Evolutionary conservation across 495 filamentous ascomycete species (phyloP), one percentile per base, ranked within the genome.

Genomic region (Platismatia glauca): DNA sequence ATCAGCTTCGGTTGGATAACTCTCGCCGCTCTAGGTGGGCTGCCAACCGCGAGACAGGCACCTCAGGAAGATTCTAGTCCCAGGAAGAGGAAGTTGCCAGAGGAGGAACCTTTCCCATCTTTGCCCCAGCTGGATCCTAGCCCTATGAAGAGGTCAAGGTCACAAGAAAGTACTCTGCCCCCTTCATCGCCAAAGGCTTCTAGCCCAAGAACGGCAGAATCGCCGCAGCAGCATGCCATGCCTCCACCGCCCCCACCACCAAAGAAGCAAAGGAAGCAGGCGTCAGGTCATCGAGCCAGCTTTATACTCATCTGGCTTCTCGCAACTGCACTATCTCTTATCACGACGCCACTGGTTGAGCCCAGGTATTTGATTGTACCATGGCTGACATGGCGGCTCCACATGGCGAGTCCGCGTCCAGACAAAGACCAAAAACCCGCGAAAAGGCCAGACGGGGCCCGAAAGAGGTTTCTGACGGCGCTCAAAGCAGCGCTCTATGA

Each of bases 341-440:
- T 95, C 52, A 91, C 90, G 0, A 92, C 95, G 0, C 91, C 94
- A 4, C 81, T 98, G 3, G 93, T 98, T 15, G 94, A 98, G 69
- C 92, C 91, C 3, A 82, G 94, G 7, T 98, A 98, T 71, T 93
- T 95, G 70, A 93, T 97, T 70, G 78, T 95, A 4, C 92, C 92
- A 0, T 98, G 94, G 94, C 82, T 96, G 34, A 83, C 97, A 70
- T 98, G 91, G 89, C 80, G 95, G 12, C 74, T 96, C 16, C 84
- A 95, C 72, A 73, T 97, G 0, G 88, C 88, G 9, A 67, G 74
- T 18, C 39, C 70, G 60, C 67, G 72, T 52, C 76, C 76, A 38
- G 72, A 46, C 66, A 70, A 24, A 50, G 71, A 13, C 58, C 64
- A 39, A 69, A 12, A 66, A 64, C 65, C 7, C 37, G 24, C 70